phyloP scores from a whole-genome alignment of 805 yeast species.

The Yamadazyma tumulicola region DNA sequence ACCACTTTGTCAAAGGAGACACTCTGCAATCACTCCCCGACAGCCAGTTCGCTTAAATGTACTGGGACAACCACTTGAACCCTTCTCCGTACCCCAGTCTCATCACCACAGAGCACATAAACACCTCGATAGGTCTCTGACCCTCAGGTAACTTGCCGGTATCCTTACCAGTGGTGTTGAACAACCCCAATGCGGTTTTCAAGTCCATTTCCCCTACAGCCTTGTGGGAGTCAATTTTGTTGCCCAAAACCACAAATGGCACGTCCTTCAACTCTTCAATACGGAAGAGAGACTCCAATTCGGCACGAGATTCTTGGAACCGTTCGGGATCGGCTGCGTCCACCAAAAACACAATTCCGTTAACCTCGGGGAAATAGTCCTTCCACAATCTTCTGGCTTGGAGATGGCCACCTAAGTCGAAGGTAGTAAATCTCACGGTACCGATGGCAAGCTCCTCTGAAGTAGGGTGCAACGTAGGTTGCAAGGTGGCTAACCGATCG shows the following conservation, averaged over 20 bases:
- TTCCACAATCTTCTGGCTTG: conserved; percentile 99
- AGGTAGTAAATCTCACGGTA: conserved; percentile 93
- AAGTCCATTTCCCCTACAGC: conserved; percentile 96
- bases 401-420: conserved; percentile 97
- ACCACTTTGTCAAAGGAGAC: too few species aligned
- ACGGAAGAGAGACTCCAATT: conserved; percentile 86
- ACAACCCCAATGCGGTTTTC: conserved; percentile 83
- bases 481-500: conserved; percentile 95
- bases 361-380: conserved; percentile 98
- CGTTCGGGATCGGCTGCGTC: conserved; percentile 97
- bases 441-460: conserved; percentile 98
- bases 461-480: conserved; percentile 98
- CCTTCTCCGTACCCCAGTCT: conserved; percentile 99
- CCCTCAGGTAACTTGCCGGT: conserved; percentile 63
- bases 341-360: conserved; percentile 93
- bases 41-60: too few species aligned
- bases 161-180: conserved; percentile 79
- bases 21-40: too few species aligned
- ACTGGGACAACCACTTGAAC: conserved; percentile 96
- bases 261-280: conserved; percentile 88
- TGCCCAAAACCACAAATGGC: conserved; percentile 92
- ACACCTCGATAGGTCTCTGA: conserved; percentile 90
- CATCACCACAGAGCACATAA: conserved; percentile 97
- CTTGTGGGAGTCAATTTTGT: conserved; percentile 90
- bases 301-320: conserved; percentile 91